phyloP scores from a whole-genome alignment of 2,329 filamentous ascomycete species.

The Fusarium sp. region DNA sequence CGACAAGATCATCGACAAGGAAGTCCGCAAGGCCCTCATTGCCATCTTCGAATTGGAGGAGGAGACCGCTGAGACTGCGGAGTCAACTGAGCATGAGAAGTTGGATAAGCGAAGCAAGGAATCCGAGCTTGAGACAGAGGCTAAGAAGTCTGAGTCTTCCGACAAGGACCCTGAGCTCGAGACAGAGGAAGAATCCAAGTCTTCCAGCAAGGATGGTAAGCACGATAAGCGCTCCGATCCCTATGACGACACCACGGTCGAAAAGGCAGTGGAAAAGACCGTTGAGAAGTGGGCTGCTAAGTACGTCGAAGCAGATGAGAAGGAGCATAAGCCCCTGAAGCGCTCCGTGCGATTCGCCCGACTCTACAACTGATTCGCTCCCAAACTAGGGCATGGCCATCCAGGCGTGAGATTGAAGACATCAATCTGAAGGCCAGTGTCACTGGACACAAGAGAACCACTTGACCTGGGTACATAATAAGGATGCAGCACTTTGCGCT shows the following conservation, averaged over 20 bases:
- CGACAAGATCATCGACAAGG: conserved; percentile 13
- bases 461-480: background rate
- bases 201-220: conserved; percentile 1
- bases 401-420: background rate
- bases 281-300: conserved; percentile 15
- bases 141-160: no score
- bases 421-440: background rate
- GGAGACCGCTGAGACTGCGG: background rate
- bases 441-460: background rate
- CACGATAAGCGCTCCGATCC: conserved; percentile 5
- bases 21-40: conserved; percentile 20
- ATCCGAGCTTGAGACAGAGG: no score
- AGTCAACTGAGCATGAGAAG: background rate
- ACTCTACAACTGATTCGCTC: conserved; percentile 35
- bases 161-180: no score
- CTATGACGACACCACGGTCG: conserved; percentile 25
- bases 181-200: background rate
- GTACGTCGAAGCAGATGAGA: conserved; percentile 11
- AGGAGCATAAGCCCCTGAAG: background rate
- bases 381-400: conserved; percentile 15
- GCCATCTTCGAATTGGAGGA: conserved; percentile 15
- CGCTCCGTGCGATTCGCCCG: conserved; percentile 24
- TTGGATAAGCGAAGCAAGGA: no score
- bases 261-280: conserved; percentile 27
- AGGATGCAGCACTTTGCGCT: background rate